Evolutionary conservation across 2,329 filamentous ascomycete species (phyloP).

Genomic region (Ceratocystis smalleyi): DNA sequence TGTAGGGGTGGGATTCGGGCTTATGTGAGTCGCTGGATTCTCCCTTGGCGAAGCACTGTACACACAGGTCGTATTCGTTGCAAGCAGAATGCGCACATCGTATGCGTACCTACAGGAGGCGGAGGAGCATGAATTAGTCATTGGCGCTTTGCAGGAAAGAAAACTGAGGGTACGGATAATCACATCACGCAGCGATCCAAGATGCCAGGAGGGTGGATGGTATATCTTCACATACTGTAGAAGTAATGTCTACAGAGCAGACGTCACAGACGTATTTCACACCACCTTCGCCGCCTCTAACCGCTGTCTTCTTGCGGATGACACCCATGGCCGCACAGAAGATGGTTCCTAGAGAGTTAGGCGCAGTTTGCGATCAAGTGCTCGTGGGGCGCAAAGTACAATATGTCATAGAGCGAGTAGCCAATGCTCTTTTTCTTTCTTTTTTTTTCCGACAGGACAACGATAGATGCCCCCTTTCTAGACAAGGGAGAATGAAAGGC

Average conservation of each 20-base stretch:
- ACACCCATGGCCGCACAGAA: conserved; percentile 52
- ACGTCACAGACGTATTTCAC: conserved; percentile 97
- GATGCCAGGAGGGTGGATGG: background rate
- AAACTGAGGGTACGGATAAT: background rate
- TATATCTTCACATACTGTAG: conserved; percentile 51
- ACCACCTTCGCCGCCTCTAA: conserved; percentile 68
- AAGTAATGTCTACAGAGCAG: conserved; percentile 91
- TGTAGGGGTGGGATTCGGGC: conserved; percentile 70
- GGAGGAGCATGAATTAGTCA: background rate
- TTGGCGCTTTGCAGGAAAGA: background rate
- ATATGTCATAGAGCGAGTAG: background rate
- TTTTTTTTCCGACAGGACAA: background rate
- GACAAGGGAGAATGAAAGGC: no score
- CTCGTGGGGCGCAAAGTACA: background rate
- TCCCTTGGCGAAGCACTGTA: conserved; percentile 80
- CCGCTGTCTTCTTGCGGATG: conserved; percentile 87
- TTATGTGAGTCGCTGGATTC: conserved; percentile 70
- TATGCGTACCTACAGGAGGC: conserved; percentile 60
- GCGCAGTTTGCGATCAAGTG: background rate
- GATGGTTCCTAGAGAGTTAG: background rate
- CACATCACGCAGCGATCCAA: background rate
- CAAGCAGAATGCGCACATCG: conserved; percentile 71
- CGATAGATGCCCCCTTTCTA: no score
- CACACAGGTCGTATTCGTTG: conserved; percentile 91
- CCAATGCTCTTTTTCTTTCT: background rate